Evolutionary conservation across 1,284 basidiomycete genomes (phyloP).

Genomic region (Leucoagaricus sp.): DNA sequence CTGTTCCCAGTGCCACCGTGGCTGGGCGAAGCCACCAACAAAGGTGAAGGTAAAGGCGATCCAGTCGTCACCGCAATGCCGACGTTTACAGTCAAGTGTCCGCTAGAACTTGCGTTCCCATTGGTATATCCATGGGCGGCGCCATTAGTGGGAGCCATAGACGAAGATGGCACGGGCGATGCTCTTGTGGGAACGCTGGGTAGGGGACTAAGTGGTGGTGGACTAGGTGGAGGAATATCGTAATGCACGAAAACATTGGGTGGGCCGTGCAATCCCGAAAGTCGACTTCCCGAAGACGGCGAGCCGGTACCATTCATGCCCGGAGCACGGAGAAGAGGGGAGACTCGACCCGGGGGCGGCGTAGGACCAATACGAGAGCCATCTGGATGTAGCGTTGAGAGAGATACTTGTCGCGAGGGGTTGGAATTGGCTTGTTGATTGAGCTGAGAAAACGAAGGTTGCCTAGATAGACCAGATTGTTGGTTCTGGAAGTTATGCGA

Average conservation of each 20-base stretch:
- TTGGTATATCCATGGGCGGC: constrained; percentile 9
- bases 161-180: neutral
- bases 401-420: neutral
- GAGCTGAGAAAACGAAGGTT: neutral
- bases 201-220: constrained; percentile 50
- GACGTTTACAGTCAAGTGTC: constrained; percentile 10
- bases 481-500: neutral
- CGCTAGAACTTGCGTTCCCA: neutral
- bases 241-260: constrained; percentile 49
- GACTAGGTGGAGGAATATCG: constrained; percentile 57
- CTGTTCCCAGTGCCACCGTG: neutral
- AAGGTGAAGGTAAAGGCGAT: constrained; percentile 12
- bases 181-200: constrained; percentile 39
- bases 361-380: neutral
- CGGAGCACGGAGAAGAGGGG: constrained; percentile 8
- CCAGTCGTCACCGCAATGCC: constrained; percentile 15
- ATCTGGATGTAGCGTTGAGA: constrained; percentile 1
- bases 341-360: constrained; percentile 15
- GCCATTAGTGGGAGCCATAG: neutral
- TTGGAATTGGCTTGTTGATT: neutral
- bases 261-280: constrained; percentile 16
- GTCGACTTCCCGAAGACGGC: constrained; percentile 1
- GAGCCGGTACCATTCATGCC: neutral
- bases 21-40: constrained; percentile 5
- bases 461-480: neutral